These are phyloP conservation scores for Olyra latifolia DNA, from an alignment of 176 grass and related monocot species.

Conservation along the genomic window DNA sequence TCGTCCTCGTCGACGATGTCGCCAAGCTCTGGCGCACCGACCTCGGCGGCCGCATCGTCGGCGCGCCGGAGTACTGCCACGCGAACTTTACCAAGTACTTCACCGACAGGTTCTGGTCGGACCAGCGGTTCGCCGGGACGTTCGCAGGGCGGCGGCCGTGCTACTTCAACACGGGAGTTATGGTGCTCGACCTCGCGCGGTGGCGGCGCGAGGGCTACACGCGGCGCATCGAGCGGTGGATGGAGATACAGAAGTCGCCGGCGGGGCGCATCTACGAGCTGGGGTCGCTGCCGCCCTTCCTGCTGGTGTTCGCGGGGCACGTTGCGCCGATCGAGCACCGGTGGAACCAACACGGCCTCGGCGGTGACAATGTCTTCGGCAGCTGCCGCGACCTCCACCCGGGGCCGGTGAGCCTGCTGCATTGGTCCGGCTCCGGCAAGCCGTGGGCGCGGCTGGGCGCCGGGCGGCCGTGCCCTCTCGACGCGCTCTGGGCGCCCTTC, in stretches of 20 bases:
- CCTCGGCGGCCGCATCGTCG: constrained; percentile 61
- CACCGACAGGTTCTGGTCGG: constrained; percentile 72
- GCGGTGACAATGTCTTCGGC: constrained; percentile 83
- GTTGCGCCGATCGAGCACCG: constrained; percentile 92
- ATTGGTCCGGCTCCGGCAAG: constrained; percentile 95
- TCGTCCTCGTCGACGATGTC: constrained; percentile 90
- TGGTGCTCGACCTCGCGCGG: constrained; percentile 72
- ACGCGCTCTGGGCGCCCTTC: constrained; percentile 87
- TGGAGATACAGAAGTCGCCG: constrained; percentile 81
- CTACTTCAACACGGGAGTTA: constrained; percentile 94
- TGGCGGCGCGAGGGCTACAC: constrained; percentile 71
- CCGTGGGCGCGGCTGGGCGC: constrained; percentile 77
- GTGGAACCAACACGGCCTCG: constrained; percentile 97
- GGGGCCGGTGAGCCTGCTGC: constrained; percentile 87
- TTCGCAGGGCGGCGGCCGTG: constrained; percentile 68
- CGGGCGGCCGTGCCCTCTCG: constrained; percentile 77
- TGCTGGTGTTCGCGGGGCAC: constrained; percentile 87
- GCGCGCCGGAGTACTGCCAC: constrained; percentile 94
- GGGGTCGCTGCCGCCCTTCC: constrained; percentile 84
- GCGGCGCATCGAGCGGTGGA: constrained; percentile 76
- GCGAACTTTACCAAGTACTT: constrained; percentile 99
- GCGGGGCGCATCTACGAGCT: constrained; percentile 85
- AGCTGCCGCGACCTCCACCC: constrained; percentile 92
- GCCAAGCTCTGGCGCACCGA: constrained; percentile 88
- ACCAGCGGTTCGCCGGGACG: constrained; percentile 46